These are phyloP conservation scores for Colletotrichum musae DNA, from an alignment of 2,329 filamentous ascomycete genomes.

Conservation along the genomic window DNA sequence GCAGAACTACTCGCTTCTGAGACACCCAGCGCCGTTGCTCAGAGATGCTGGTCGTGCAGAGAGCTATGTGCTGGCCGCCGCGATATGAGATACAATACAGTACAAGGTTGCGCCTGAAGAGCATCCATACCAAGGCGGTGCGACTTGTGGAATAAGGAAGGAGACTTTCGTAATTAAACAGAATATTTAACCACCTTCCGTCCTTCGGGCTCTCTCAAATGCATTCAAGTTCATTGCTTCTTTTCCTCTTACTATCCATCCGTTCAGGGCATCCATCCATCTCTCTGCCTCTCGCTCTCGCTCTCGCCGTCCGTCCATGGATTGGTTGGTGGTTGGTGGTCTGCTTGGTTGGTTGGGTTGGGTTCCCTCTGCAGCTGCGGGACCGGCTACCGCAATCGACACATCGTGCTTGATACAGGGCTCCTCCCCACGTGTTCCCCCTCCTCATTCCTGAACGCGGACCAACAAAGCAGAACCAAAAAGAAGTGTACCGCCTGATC, in stretches of 20 bases:
- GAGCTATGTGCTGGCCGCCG: background rate
- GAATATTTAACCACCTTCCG: constrained; percentile 41
- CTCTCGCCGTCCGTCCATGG: constrained; percentile 6
- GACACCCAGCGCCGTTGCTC: background rate
- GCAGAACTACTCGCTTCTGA: background rate
- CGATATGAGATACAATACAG: background rate
- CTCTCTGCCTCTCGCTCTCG: constrained; percentile 10
- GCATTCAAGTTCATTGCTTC: constrained; percentile 42
- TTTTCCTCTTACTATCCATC: constrained; percentile 43
- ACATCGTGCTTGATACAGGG: constrained; percentile 40
- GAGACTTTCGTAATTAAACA: constrained; percentile 44
- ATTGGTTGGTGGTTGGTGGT: background rate
- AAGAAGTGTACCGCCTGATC: constrained; percentile 27
- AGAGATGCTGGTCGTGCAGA: background rate
- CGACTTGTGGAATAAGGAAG: constrained; percentile 29
- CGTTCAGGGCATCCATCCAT: constrained; percentile 21
- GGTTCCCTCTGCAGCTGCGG: constrained; percentile 14
- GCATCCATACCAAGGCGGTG: background rate
- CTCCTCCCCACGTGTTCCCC: constrained; percentile 17
- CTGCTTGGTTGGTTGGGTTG: background rate
- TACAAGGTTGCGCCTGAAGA: background rate
- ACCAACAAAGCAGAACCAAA: constrained; percentile 34
- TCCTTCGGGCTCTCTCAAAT: constrained; percentile 39
- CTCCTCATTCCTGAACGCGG: constrained; percentile 29
- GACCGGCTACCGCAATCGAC: constrained; percentile 24